Base-by-base conservation (phyloP, 306 rosid species). In the Heteromeles arbutifolia region DNA sequence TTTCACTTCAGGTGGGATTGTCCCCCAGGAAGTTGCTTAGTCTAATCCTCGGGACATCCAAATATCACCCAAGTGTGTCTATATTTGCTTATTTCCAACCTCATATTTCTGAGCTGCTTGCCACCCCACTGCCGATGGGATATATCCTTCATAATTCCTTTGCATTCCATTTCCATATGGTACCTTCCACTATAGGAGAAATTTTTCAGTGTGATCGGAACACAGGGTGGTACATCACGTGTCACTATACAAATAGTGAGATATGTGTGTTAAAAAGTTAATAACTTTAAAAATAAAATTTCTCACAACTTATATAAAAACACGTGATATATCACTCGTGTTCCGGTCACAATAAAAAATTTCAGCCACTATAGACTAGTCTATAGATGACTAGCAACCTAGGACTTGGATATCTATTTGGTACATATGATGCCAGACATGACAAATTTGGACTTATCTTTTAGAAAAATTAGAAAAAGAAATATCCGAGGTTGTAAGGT, bases 21-120 rank as follows among this genome's bases (percentile, higher is more conserved):
- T 82, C 82, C 78, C 88, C 86, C 22, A 25, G 62, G 29, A 80
- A 75, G 81, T 80, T 82, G 77, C 58, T 77, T 67, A 11, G 89
- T 80, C 85, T 41, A 70, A 32, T 85, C 86, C 25, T 80, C 86
- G 61, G 6, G 67, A 48, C 34, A 13, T 53, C 25, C 73, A 50
- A 69, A 11, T 26, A 67, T 48, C 48, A 63, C 75, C 65, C 24
- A 29, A 58, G 58, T 28, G 21, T 39, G 69, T 50, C 24, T 57
- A 6, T 32, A 56, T 31, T 78, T 53, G 22, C 24, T 29, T 63
- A 59, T 13, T 59, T 29, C 25, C 39, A 50, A 62, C n/a, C 34
- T 69, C 25, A 65, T 45, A 34, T 19, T 61, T 61, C 34, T 63
- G 21, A 63, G 43, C 67, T 31, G 5, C n/a, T 5, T 22, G 29